Base-by-base conservation (phyloP, 208 protist species). In the Crithidia bombi region DNA sequence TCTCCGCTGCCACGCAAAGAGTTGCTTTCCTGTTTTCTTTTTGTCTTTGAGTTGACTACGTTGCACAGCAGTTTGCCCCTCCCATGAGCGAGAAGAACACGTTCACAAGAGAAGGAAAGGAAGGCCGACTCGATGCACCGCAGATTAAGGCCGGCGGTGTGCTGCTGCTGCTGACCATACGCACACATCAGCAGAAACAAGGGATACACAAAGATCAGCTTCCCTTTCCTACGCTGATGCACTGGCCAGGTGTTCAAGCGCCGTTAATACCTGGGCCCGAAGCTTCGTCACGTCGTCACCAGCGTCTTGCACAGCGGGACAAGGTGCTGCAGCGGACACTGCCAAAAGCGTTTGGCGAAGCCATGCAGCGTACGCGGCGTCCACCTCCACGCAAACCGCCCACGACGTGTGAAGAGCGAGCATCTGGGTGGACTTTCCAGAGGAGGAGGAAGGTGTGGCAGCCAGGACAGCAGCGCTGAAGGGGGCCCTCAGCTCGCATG, bases 351-450 rank as follows among this genome's bases (percentile, higher is more conserved):
- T 36, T 0, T 36, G 1, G 4, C 36, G 68, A 36, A 74, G 32
- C 57, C 68, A 74, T 11, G 39, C 41, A 35, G 38, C 57, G 23
- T 67, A 50, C 39, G 35, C 21, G 2, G 68, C 68, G 6, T 74
- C 68, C 38, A 74, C 68, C 58, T 66, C 68, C 7, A 66, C 58
- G 26, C 58, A 54, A 19, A 73, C 28, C 9, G n/a, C 38, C 68
- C 57, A 73, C 39, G 58, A 44, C 26, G 50, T 11, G 21, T 67
- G 50, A 10, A 73, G 50, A 5, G n/a, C 5, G 0, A 73, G 47
- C 6, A 30, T 36, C 3, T 33, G 67, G 12, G 47, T 21, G 11
- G 35, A 4, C 14, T 33, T 15, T 9, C 23, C 55, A n/a, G 5
- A 10, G 33, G 32, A 39, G 32, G n/a, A 7, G 21, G 30, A 35